A percentile compares a stretch with the other conserved stretches of the same genome.
Conservation (phyloP, 768 basidiomycete genomes). For the Rhodotorula diobovata region DNA sequence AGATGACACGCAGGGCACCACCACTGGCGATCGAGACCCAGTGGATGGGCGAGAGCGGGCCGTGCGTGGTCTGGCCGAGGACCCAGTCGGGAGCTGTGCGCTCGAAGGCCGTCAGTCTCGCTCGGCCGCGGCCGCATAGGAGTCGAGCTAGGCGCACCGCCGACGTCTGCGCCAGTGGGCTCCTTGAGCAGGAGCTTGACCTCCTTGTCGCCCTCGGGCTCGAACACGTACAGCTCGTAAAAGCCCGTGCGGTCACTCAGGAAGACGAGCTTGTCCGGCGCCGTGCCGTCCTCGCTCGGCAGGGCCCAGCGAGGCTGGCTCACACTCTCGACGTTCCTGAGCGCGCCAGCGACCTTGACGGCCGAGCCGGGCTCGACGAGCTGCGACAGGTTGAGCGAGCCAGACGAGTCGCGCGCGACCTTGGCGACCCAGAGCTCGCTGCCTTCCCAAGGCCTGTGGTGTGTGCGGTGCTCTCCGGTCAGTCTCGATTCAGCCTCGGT, state of each 20-base stretch:
- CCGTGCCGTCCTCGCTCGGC: conserved; percentile 44
- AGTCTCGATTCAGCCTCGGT: background rate
- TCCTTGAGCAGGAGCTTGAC: conserved; percentile 4
- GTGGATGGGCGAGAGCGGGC: background rate
- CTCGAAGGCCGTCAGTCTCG: no score
- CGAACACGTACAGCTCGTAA: conserved; percentile 62
- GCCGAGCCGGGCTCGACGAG: conserved; percentile 46
- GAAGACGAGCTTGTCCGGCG: conserved; percentile 55
- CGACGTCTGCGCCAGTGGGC: conserved; percentile 20
- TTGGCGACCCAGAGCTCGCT: conserved; percentile 57
- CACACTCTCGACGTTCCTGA: conserved; percentile 55
- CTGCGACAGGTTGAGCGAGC: background rate
- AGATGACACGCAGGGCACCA: conserved; percentile 21
- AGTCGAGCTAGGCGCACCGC: background rate
- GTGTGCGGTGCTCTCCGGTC: no score
- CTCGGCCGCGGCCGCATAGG: background rate
- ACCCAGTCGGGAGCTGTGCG: conserved; percentile 28
- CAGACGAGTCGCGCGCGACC: conserved; percentile 22
- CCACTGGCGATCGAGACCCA: conserved; percentile 20
- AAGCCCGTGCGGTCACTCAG: conserved; percentile 64
- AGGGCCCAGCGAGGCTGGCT: conserved; percentile 60
- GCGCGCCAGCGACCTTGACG: conserved; percentile 55
- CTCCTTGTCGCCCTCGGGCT: conserved; percentile 20
- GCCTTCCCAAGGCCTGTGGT: conserved; percentile 59
- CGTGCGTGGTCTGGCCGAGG: conserved; percentile 26